Conservation (phyloP, 306 rosid genomes). For the Malus fusca region DNA sequence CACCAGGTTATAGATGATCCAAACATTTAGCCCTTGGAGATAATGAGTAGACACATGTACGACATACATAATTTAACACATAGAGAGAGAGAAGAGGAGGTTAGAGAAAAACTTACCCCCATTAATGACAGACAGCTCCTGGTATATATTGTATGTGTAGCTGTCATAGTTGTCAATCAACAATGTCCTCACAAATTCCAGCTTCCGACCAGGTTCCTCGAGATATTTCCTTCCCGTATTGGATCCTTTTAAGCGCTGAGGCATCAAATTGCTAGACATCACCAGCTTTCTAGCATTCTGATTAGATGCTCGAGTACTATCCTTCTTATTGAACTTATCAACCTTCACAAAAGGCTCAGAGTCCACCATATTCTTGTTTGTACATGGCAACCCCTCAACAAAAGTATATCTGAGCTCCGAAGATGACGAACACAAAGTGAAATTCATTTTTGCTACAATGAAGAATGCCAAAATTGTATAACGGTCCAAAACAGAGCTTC, state of each 20-base stretch:
- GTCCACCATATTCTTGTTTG: constrained; percentile 18
- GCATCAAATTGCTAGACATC: constrained; percentile 44
- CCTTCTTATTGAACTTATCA: constrained; percentile 33
- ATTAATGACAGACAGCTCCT: constrained; percentile 80
- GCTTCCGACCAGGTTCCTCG: constrained; percentile 32
- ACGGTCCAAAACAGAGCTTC: background rate
- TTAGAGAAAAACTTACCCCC: constrained; percentile 51
- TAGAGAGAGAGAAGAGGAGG: background rate
- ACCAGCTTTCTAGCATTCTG: constrained; percentile 24
- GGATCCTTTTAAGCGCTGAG: constrained; percentile 48
- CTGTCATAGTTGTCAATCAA: constrained; percentile 98
- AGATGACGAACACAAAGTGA: constrained; percentile 34
- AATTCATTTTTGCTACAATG: constrained; percentile 33
- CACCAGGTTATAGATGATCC: background rate
- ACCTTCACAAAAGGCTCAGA: constrained; percentile 30
- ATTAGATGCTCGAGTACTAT: constrained; percentile 17
- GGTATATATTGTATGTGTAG: constrained; percentile 94
- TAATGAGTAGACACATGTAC: background rate
- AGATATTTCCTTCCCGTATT: constrained; percentile 27
- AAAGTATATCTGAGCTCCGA: constrained; percentile 35
- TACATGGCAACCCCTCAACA: constrained; percentile 31
- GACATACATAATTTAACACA: background rate
- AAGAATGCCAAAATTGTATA: background rate
- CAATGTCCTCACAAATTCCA: constrained; percentile 67
- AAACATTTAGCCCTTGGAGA: background rate